Evolutionary conservation across 805 yeast genomes (phyloP).

Genomic region (Candida ortonii): DNA sequence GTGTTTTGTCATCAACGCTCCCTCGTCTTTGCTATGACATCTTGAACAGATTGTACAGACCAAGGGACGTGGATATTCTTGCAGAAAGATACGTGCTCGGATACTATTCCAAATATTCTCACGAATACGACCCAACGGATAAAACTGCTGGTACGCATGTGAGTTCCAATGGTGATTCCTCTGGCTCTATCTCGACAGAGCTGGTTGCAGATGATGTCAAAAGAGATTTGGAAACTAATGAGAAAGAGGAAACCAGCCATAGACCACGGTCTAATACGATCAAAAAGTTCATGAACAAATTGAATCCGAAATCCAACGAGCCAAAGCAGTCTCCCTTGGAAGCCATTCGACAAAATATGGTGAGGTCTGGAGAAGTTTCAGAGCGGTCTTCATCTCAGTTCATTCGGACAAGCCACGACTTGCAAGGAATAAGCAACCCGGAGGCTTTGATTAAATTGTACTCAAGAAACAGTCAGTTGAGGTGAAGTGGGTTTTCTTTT

Average conservation of each 20-base stretch:
- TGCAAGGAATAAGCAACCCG: conserved; percentile 23
- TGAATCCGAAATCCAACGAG: conserved; percentile 6
- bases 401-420: conserved; percentile 26
- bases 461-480: conserved; percentile 13
- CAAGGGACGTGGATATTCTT: conserved; percentile 67
- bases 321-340: conserved; percentile 15
- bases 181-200: conserved; percentile 8
- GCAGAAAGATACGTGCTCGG: conserved; percentile 60
- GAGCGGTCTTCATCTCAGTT: conserved; percentile 24
- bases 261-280: conserved; percentile 20
- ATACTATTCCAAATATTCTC: conserved; percentile 46
- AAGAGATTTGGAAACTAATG: conserved; percentile 14
- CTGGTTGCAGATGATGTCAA: conserved; percentile 18
- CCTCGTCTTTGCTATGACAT: conserved; percentile 60
- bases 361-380: conserved; percentile 23
- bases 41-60: conserved; percentile 49
- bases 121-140: conserved; percentile 53
- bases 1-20: conserved; percentile 50
- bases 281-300: conserved; percentile 10
- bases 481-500: too few species aligned
- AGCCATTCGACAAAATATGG: conserved; percentile 20
- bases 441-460: conserved; percentile 25
- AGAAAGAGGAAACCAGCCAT: background rate
- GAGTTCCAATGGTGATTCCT: conserved; percentile 5
- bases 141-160: conserved; percentile 26